phyloP scores from a whole-genome alignment of 805 yeast species.

The Yarrowia sp. region DNA sequence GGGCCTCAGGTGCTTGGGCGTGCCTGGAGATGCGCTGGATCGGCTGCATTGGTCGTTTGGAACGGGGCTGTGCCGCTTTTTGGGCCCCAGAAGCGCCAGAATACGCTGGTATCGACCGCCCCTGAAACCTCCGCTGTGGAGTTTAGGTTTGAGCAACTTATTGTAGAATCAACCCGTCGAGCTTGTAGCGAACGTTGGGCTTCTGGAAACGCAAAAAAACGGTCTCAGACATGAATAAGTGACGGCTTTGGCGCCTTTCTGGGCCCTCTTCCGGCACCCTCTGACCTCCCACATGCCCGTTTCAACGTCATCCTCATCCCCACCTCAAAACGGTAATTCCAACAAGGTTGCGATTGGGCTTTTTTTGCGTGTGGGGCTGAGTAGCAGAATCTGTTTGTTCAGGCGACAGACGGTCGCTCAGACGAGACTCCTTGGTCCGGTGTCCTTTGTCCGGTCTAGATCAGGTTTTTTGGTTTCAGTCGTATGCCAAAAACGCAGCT shows the following conservation, averaged over 20 bases:
- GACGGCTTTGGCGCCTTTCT: not conserved
- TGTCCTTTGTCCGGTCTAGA: not conserved
- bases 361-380: not conserved
- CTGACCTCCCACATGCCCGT: too few species aligned
- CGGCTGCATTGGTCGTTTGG: not conserved
- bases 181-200: not conserved
- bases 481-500: not conserved
- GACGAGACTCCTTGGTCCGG: too few species aligned
- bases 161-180: not conserved
- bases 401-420: too few species aligned
- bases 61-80: not conserved
- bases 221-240: not conserved
- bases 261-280: not conserved
- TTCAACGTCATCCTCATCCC: not conserved
- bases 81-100: not conserved
- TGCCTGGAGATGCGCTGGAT: not conserved
- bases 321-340: slow-evolving; percentile 6
- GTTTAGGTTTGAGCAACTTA: slow-evolving; percentile 13
- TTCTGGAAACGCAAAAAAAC: not conserved
- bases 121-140: not conserved
- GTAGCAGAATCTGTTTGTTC: not conserved
- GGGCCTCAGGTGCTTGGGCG: too few species aligned
- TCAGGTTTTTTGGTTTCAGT: not conserved
- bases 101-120: not conserved
- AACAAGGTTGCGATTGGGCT: slow-evolving; percentile 7